Evolutionary conservation across 2,329 filamentous ascomycete genomes (phyloP).

Genomic region (Cladophialophora carrionii): DNA sequence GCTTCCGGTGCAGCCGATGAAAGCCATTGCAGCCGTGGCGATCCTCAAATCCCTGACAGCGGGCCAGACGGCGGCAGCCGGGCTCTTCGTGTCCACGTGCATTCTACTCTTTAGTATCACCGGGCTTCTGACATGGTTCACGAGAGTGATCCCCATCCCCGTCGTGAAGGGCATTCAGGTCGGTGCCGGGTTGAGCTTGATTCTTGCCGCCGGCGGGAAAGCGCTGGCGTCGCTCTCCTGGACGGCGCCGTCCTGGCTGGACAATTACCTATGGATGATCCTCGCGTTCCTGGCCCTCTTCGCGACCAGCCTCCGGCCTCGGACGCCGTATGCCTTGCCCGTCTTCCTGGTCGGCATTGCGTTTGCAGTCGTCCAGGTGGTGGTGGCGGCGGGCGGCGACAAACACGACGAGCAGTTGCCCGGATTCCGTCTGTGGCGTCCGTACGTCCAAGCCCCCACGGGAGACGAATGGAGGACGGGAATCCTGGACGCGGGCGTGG

Average conservation of each 20-base stretch:
- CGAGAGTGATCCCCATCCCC: conserved; percentile 75
- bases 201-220: conserved; percentile 72
- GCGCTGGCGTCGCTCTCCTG: conserved; percentile 72
- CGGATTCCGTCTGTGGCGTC: conserved; percentile 63
- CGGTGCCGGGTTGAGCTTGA: conserved; percentile 81
- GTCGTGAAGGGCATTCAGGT: conserved; percentile 95
- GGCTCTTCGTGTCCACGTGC: conserved; percentile 73
- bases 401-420: conserved; percentile 45
- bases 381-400: conserved; percentile 25
- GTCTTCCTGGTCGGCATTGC: conserved; percentile 70
- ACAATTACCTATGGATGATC: conserved; percentile 80
- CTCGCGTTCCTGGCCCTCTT: conserved; percentile 73
- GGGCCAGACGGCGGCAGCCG: conserved; percentile 77
- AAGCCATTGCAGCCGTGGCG: conserved; percentile 89
- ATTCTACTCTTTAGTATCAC: conserved; percentile 79
- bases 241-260: conserved; percentile 66
- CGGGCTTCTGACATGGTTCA: conserved; percentile 74
- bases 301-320: conserved; percentile 64
- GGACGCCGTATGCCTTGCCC: conserved; percentile 76
- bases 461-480: conserved; percentile 56
- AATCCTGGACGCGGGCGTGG: conserved; percentile 70
- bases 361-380: conserved; percentile 59
- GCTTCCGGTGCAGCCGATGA: conserved; percentile 86
- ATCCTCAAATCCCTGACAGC: conserved; percentile 69
- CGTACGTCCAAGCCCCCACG: conserved; percentile 55